These are phyloP conservation scores for Eucalyptus camaldulensis DNA, from an alignment of 345 rosid genomes.

Conservation along the genomic window DNA sequence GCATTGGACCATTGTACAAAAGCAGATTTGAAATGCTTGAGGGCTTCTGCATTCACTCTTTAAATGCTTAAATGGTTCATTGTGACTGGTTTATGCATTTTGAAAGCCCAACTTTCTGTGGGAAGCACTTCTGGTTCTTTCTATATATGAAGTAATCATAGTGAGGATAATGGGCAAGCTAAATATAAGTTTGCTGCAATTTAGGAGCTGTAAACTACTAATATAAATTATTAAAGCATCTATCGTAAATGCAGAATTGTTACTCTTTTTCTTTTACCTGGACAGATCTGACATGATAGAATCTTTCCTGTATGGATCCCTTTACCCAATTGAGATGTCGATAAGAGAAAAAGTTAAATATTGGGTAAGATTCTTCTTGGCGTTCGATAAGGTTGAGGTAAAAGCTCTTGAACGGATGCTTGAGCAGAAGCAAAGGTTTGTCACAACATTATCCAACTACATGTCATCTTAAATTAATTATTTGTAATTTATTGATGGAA, in stretches of 20 bases:
- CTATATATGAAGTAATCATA: not conserved
- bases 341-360: slow-evolving; percentile 50
- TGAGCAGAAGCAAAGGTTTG: slow-evolving; percentile 93
- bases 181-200: not conserved
- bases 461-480: not conserved
- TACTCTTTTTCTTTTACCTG: not conserved
- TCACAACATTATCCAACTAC: not conserved
- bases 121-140: not conserved
- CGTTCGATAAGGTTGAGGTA: slow-evolving; percentile 74
- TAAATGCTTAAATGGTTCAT: not conserved
- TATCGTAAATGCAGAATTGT: not conserved
- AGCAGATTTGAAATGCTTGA: not conserved
- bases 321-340: slow-evolving; percentile 58
- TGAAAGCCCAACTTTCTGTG: not conserved
- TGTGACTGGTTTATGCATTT: not conserved
- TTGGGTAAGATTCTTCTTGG: slow-evolving; percentile 75
- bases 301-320: slow-evolving; percentile 44
- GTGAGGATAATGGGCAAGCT: not conserved
- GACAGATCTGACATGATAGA: slow-evolving; percentile 94
- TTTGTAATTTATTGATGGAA: not conserved
- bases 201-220: not conserved
- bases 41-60: not conserved
- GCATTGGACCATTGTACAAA: not conserved
- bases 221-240: not conserved
- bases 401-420: slow-evolving; percentile 85